Conservation (phyloP, 1,284 basidiomycete species). For the Peniophora sp. region DNA sequence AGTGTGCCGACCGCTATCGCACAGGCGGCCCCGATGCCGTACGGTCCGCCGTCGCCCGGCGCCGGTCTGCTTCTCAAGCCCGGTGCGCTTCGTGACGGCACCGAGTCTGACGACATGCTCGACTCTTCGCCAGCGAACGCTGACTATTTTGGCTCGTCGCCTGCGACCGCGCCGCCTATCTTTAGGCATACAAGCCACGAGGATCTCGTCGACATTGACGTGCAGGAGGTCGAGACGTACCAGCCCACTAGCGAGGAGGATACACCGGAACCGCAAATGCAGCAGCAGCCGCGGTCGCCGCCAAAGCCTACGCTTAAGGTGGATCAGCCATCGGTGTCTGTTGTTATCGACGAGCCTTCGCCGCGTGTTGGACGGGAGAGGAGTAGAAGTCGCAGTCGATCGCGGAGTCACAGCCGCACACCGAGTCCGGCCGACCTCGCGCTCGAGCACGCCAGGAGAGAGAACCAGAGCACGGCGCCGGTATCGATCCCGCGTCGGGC, state of each 20-base stretch:
- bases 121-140: slow-evolving; percentile 44
- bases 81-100: background rate
- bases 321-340: slow-evolving; percentile 24
- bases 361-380: slow-evolving; percentile 14
- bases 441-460: background rate
- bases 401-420: slow-evolving; percentile 22
- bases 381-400: slow-evolving; percentile 15
- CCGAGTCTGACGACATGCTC: slow-evolving; percentile 22
- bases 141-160: slow-evolving; percentile 47
- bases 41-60: slow-evolving; percentile 1
- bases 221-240: slow-evolving; percentile 1
- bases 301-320: slow-evolving; percentile 19
- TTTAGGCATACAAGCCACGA: slow-evolving; percentile 16
- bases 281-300: slow-evolving; percentile 9
- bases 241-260: slow-evolving; percentile 2
- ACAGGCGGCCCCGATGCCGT: slow-evolving; percentile 2
- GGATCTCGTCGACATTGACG: slow-evolving; percentile 1
- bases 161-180: slow-evolving; percentile 32
- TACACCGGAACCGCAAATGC: slow-evolving; percentile 1
- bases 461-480: slow-evolving; percentile 1
- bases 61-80: background rate
- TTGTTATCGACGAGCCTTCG: slow-evolving; percentile 21
- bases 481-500: slow-evolving; percentile 13
- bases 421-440: slow-evolving; percentile 12
- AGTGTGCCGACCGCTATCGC: slow-evolving; percentile 6